These are phyloP conservation scores for Arthrobotrys sphaeroides DNA, from an alignment of 2,329 filamentous ascomycete species.

Conservation along the genomic window DNA sequence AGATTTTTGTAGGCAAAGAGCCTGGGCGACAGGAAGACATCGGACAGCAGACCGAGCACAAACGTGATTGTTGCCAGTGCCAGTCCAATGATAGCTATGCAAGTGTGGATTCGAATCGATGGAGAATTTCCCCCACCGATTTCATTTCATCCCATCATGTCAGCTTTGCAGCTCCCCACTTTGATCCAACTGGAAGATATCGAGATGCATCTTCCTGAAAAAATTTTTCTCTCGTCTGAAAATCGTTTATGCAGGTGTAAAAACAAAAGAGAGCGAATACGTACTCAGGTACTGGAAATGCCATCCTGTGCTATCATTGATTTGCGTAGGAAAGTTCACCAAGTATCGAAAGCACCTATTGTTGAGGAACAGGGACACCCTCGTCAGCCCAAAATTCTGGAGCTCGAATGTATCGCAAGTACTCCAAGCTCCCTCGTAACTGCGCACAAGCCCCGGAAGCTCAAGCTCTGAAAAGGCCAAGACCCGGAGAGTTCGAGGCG, in stretches of 20 bases:
- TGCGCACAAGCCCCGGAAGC: background rate
- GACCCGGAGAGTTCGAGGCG: slow-evolving; percentile 6
- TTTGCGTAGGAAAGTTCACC: slow-evolving; percentile 37
- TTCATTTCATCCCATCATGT: slow-evolving; percentile 43
- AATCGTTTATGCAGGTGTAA: slow-evolving; percentile 40
- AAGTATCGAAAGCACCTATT: slow-evolving; percentile 42
- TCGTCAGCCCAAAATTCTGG: slow-evolving; percentile 19
- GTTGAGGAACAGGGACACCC: slow-evolving; percentile 25
- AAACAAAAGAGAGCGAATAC: slow-evolving; percentile 16
- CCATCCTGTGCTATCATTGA: slow-evolving; percentile 52
- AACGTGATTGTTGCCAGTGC: slow-evolving; percentile 71
- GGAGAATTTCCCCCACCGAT: slow-evolving; percentile 13
- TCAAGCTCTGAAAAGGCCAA: background rate
- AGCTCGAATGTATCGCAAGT: slow-evolving; percentile 16
- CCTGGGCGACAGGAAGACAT: slow-evolving; percentile 68
- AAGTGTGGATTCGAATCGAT: background rate
- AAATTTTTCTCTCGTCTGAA: slow-evolving; percentile 17
- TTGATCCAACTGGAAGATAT: slow-evolving; percentile 27
- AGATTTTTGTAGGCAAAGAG: slow-evolving; percentile 75
- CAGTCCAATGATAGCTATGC: slow-evolving; percentile 70
- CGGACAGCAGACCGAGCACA: slow-evolving; percentile 70
- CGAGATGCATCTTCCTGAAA: slow-evolving; percentile 16
- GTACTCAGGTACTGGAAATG: slow-evolving; percentile 53
- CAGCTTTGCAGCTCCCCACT: slow-evolving; percentile 47
- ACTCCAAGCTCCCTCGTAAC: slow-evolving; percentile 22